Evolutionary conservation across 2,329 filamentous ascomycete species (phyloP).

Genomic region (Didymella arachidicola): DNA sequence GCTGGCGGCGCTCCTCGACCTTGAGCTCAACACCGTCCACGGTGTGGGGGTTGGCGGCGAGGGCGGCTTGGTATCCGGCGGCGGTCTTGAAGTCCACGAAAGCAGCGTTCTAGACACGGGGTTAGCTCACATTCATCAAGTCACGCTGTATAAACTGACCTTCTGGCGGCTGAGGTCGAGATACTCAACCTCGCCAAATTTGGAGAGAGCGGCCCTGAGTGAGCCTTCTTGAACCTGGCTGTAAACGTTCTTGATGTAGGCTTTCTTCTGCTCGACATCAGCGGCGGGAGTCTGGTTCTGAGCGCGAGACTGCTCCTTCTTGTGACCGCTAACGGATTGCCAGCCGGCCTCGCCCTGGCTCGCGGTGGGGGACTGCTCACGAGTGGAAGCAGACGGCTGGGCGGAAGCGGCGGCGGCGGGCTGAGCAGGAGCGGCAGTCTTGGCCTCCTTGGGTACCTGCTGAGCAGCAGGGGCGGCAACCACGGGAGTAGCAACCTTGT

Average conservation of each 20-base stretch:
- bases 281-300: conserved; percentile 68
- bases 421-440: conserved; percentile 48
- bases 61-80: conserved; percentile 82
- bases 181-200: conserved; percentile 71
- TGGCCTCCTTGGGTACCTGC: conserved; percentile 46
- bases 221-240: conserved; percentile 82
- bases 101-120: conserved; percentile 78
- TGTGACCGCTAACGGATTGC: conserved; percentile 83
- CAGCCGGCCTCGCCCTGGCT: conserved; percentile 73
- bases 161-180: conserved; percentile 74
- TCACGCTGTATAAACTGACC: conserved; percentile 62
- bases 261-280: conserved; percentile 79
- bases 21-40: conserved; percentile 83
- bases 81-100: conserved; percentile 91
- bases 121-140: conserved; percentile 25
- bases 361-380: conserved; percentile 47
- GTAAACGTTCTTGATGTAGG: conserved; percentile 95
- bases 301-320: conserved; percentile 81
- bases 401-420: conserved; percentile 34
- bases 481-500: conserved; percentile 54
- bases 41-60: conserved; percentile 83
- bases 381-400: conserved; percentile 45
- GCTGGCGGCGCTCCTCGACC: conserved; percentile 85
- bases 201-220: conserved; percentile 73
- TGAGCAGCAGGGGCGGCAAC: conserved; percentile 47